Evolutionary conservation across 2,329 filamentous ascomycete genomes (phyloP).

Genomic region (Fusarium luffae): DNA sequence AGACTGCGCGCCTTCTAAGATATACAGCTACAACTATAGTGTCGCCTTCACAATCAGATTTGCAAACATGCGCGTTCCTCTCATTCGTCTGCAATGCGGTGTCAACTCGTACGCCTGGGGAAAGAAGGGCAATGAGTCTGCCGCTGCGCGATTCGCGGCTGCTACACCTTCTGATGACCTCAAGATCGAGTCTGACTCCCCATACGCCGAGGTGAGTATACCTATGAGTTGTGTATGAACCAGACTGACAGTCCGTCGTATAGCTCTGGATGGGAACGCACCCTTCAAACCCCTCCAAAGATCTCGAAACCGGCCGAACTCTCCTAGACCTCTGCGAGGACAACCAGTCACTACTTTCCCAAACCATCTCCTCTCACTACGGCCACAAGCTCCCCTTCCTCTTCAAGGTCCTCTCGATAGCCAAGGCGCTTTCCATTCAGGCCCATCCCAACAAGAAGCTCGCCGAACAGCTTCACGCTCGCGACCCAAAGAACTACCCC

Average conservation of each 20-base stretch:
- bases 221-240: no score
- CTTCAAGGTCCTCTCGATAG: slow-evolving; percentile 97
- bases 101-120: slow-evolving; percentile 99
- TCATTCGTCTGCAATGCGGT: slow-evolving; percentile 88
- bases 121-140: slow-evolving; percentile 87
- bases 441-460: slow-evolving; percentile 94
- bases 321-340: slow-evolving; percentile 89
- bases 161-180: slow-evolving; percentile 82
- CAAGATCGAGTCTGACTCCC: slow-evolving; percentile 83
- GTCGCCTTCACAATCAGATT: slow-evolving; percentile 15
- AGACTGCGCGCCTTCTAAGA: not conserved
- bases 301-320: slow-evolving; percentile 83
- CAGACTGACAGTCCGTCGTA: not conserved
- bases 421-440: slow-evolving; percentile 96
- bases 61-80: slow-evolving; percentile 74
- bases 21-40: not conserved
- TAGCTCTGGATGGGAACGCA: slow-evolving; percentile 99
- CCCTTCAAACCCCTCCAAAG: slow-evolving; percentile 92
- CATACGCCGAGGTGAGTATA: slow-evolving; percentile 83
- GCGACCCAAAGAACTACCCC: slow-evolving; percentile 93
- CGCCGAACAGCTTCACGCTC: slow-evolving; percentile 86
- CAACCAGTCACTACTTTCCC: slow-evolving; percentile 84
- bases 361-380: slow-evolving; percentile 78
- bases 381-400: slow-evolving; percentile 89
- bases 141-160: slow-evolving; percentile 88